A percentile compares a stretch with the other conserved stretches of the same genome.
Evolutionary conservation across 305 asterid genomes (phyloP).

Genomic region (Fraxinus platypoda): DNA sequence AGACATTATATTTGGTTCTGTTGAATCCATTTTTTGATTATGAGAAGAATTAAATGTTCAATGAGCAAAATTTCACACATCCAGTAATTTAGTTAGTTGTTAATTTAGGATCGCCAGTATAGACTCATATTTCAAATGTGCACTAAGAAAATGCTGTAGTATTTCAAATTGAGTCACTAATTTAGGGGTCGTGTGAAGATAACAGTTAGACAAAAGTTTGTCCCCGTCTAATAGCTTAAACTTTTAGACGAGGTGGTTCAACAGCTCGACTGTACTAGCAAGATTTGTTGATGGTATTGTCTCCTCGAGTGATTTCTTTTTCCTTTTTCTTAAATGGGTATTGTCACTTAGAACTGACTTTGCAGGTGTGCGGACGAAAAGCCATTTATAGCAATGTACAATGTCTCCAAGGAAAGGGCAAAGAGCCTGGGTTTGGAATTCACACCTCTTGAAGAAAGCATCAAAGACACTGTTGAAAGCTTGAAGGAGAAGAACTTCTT

Average conservation of each 20-base stretch:
- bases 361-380: conserved; percentile 45
- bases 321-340: not conserved
- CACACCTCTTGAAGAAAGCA: conserved; percentile 39
- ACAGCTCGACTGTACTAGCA: not conserved
- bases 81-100: not conserved
- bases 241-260: not conserved
- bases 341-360: not conserved
- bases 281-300: not conserved
- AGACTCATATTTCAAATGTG: not conserved
- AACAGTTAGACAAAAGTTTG: not conserved
- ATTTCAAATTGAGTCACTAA: no score
- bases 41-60: not conserved
- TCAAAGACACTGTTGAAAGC: conserved; percentile 52
- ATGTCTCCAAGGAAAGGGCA: conserved; percentile 43
- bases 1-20: not conserved
- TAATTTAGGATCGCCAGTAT: not conserved
- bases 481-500: conserved; percentile 43
- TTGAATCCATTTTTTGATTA: not conserved
- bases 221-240: not conserved
- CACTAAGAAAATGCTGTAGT: not conserved
- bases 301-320: not conserved
- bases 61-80: not conserved
- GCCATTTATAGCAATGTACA: conserved; percentile 36
- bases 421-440: conserved; percentile 35
- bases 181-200: not conserved